These are phyloP conservation scores for Plantago coronopus DNA, from an alignment of 305 asterid species.

Conservation along the genomic window DNA sequence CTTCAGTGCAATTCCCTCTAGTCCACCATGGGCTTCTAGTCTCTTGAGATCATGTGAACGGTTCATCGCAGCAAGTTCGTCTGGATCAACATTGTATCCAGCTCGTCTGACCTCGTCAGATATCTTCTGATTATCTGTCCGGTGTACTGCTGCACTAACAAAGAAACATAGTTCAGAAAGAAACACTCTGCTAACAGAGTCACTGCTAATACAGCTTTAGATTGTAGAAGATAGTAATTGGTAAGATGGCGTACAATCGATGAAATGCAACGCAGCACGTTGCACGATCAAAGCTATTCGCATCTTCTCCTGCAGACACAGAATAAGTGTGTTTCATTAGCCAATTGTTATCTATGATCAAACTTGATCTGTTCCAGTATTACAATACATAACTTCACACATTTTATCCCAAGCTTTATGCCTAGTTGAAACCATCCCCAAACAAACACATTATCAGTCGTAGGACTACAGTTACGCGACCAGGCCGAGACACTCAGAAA, in stretches of 20 bases:
- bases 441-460: too few species aligned
- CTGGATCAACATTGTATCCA: constrained; percentile 55
- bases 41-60: constrained; percentile 54
- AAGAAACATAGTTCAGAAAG: constrained; percentile 22
- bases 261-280: constrained; percentile 73
- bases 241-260: constrained; percentile 48
- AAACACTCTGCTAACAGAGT: constrained; percentile 15
- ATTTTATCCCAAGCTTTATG: too few species aligned
- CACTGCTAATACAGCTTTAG: too few species aligned
- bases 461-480: too few species aligned
- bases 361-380: too few species aligned
- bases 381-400: too few species aligned
- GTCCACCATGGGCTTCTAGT: constrained; percentile 51
- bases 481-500: too few species aligned
- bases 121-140: constrained; percentile 25
- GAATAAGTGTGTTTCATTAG: too few species aligned
- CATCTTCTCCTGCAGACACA: constrained; percentile 56
- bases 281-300: constrained; percentile 74
- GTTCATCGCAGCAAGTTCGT: constrained; percentile 55
- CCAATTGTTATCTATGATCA: too few species aligned
- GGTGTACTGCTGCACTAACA: constrained; percentile 36
- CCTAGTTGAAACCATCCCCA: too few species aligned
- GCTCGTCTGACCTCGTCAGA: constrained; percentile 51
- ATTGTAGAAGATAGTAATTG: background rate
- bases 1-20: constrained; percentile 46